Base-by-base conservation (phyloP, 2,329 filamentous ascomycete genomes). In the Blastomyces emzantsi region DNA sequence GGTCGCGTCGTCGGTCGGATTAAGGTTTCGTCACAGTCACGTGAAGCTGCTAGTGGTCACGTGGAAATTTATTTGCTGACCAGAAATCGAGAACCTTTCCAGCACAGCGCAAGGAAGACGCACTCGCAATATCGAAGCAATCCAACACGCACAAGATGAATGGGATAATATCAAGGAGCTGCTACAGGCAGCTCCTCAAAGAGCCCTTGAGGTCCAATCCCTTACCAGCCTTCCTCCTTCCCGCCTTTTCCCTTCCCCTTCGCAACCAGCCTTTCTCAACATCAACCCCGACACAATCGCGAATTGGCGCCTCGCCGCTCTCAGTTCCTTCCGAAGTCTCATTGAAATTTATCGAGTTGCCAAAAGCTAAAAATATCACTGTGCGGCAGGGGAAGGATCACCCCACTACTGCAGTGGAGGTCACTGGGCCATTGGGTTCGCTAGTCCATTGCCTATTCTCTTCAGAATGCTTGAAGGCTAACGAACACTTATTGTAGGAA, bases 241-340 rank as follows among this genome's bases (percentile, higher is more conserved):
- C 90, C 15, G 86, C 87, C 58, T 87, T 91, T 77, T 85, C 72
- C 67, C 77, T 68, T 62, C 75, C 68, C 67, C 77, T 60, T 60
- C 70, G 68, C 61, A 70, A 73, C 67, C 81, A 83, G 72, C 78
- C 78, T 66, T 97, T 97, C 80, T 92, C 90, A 63, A 87, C 86
- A 52, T 88, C 90, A 54, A 74, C 85, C 62, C 77, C 78, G 73
- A 81, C 82, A 69, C 78, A 81, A 64, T 97, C 93, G 55, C 94
- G 97, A 81, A 88, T 99, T 66, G 94, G 94, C 70, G 84, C 86
- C 70, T 89, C 89, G 65, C 85, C 90, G 30, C 84, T 96, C 62
- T 87, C 90, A 62, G 82, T 96, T 41, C 93, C 93, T 0, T 87
- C 90, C 0, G 90, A 90, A 67, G 94, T 99, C 64, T 88, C 88